Conservation (phyloP, 1,284 basidiomycete species). For the Trichosporon ovoides region DNA sequence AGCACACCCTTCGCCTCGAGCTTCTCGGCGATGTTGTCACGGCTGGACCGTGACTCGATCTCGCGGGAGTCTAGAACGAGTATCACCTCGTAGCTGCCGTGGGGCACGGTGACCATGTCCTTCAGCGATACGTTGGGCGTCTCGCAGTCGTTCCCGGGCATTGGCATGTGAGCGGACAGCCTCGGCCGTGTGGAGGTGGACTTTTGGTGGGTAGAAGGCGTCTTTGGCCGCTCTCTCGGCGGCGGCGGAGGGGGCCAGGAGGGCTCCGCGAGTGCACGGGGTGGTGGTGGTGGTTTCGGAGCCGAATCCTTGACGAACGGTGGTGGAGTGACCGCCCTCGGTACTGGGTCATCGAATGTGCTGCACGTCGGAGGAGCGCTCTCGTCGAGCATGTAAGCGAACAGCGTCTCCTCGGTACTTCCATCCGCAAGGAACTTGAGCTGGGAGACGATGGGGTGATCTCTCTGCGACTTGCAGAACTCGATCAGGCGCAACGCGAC, state of each 20-base stretch:
- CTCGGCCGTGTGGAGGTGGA: constrained; percentile 7
- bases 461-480: constrained; percentile 28
- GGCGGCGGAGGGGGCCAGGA: background rate
- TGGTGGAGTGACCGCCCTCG: too few relatives aligned
- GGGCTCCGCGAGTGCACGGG: too few relatives aligned
- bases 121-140: constrained; percentile 30
- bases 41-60: constrained; percentile 45
- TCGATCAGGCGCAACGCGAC: constrained; percentile 40
- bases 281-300: too few relatives aligned
- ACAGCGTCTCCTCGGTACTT: constrained; percentile 23
- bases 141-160: constrained; percentile 16
- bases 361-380: constrained; percentile 41
- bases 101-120: constrained; percentile 48
- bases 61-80: constrained; percentile 57
- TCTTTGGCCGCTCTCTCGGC: background rate
- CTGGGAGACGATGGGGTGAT: constrained; percentile 33
- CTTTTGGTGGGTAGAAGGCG: background rate
- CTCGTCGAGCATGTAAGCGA: constrained; percentile 41
- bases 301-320: background rate
- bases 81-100: constrained; percentile 53
- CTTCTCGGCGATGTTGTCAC: constrained; percentile 44
- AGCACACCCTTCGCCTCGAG: constrained; percentile 46
- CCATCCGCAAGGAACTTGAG: constrained; percentile 32
- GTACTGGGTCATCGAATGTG: constrained; percentile 23
- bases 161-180: constrained; percentile 31